These are phyloP conservation scores for Heliamphora ciliata DNA, from an alignment of 179 eudicot genomes.

Conservation along the genomic window DNA sequence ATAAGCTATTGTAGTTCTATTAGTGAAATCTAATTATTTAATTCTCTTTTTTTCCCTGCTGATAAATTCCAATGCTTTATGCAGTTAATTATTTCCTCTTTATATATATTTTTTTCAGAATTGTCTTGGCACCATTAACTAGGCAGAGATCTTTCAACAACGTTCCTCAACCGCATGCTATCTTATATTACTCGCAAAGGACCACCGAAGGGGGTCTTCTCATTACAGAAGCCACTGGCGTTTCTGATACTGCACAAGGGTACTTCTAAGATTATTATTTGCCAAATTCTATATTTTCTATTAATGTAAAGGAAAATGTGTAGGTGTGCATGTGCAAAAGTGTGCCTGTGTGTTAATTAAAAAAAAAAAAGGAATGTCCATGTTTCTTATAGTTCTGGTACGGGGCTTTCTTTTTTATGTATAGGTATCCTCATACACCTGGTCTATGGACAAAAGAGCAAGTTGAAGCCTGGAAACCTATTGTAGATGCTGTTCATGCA, in stretches of 20 bases:
- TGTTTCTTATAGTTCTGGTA: neutral
- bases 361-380: neutral
- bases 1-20: neutral
- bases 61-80: neutral
- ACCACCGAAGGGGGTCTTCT: conserved; percentile 34
- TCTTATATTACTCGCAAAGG: conserved; percentile 36
- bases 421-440: conserved; percentile 26
- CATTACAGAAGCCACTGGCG: conserved; percentile 31
- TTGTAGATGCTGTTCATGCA: conserved; percentile 7
- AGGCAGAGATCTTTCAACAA: conserved; percentile 29
- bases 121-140: conserved; percentile 35
- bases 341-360: no score
- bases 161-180: conserved; percentile 38
- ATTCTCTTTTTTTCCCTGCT: neutral
- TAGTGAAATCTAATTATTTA: neutral
- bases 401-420: neutral
- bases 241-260: conserved; percentile 36
- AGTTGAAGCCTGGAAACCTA: conserved; percentile 26
- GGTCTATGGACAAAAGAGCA: conserved; percentile 37
- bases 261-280: conserved; percentile 6
- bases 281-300: neutral
- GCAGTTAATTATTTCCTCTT: neutral
- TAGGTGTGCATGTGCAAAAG: neutral
- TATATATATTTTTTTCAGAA: conserved; percentile 17
- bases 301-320: neutral